These are phyloP conservation scores for Clavispora vitiphila DNA, from an alignment of 805 yeast species.

Conservation along the genomic window DNA sequence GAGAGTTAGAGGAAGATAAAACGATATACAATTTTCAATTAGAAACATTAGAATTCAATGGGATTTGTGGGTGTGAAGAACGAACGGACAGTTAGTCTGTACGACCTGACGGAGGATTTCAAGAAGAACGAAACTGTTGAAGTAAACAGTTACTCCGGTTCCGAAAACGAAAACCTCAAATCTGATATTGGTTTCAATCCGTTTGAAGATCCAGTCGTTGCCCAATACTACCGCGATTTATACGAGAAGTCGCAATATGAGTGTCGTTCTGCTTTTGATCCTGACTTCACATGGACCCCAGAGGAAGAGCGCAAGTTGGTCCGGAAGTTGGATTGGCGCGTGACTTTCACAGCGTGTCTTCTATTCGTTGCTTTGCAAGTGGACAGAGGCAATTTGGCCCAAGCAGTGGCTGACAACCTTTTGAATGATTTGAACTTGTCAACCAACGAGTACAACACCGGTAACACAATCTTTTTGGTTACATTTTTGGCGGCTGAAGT, in stretches of 20 bases:
- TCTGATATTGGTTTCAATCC: conserved; percentile 6
- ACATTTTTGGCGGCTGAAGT: conserved; percentile 54
- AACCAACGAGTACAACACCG: conserved; percentile 57
- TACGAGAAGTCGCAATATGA: conserved; percentile 52
- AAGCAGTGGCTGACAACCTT: conserved; percentile 55
- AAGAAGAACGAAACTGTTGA: not conserved
- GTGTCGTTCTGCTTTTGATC: conserved; percentile 52
- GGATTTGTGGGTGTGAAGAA: conserved; percentile 2
- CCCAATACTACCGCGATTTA: conserved; percentile 38
- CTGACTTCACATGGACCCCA: conserved; percentile 47
- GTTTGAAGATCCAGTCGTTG: conserved; percentile 42
- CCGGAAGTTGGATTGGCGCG: conserved; percentile 51
- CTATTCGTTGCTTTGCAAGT: conserved; percentile 56
- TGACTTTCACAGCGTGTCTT: conserved; percentile 53
- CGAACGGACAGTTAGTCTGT: not conserved
- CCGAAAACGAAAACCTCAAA: conserved; percentile 11
- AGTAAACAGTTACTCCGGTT: conserved; percentile 1
- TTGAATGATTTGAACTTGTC: conserved; percentile 46
- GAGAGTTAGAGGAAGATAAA: too few species aligned
- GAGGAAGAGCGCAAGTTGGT: conserved; percentile 47
- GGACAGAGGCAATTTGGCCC: conserved; percentile 53
- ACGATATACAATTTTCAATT: too few species aligned
- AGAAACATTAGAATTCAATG: too few species aligned
- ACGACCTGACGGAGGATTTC: not conserved
- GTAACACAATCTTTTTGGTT: conserved; percentile 49